Base-by-base conservation (phyloP, 768 basidiomycete species). In the Russula brevipes region DNA sequence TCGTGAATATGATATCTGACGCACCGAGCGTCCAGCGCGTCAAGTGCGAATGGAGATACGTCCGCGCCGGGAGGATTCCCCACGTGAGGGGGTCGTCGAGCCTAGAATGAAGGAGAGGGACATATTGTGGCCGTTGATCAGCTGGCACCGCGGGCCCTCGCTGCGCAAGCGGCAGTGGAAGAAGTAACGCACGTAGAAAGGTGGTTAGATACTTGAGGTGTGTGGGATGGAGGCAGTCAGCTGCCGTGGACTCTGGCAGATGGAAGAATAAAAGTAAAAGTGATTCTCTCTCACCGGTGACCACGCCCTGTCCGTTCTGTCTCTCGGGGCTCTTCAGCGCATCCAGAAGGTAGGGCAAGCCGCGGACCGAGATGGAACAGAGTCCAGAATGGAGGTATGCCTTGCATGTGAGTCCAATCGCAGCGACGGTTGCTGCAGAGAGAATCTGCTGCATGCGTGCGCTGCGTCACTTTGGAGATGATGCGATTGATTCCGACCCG, bases 21-120 rank as follows among this genome's bases (percentile, higher is more conserved):
- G 93, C 93, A 41, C 95, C 95, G 30, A 97, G 81, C 5, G 91
- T 87, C 94, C 95, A 98, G 54, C 95, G 81, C n/a, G 79, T 89
- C 55, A 80, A 84, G 36, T 77, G 76, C 10, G 87, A 74, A 56
- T 75, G 76, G 30, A 86, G 75, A 71, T 86, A 91, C 66, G 79
- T 84, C 42, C 76, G 73, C 30, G 81, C 70, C 0, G 94, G 93
- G 54, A 94, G 84, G 17, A 89, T 76, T 4, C 93, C 93, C 95
- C 95, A 98, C n/a, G 80, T 80, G 51, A 94, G 72, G 2, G 91
- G 90, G 69, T 92, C 91, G 70, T 94, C 91, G 56, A 91, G 78
- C 24, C 89, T 94, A 70, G 42, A 64, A 24, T 1, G 19, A 54
- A 14, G 16, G 19, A 14, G 17, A 19, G 10, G 30, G 1, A 31